phyloP scores from a whole-genome alignment of 495 filamentous ascomycete species.

The Penicillium taxi region DNA sequence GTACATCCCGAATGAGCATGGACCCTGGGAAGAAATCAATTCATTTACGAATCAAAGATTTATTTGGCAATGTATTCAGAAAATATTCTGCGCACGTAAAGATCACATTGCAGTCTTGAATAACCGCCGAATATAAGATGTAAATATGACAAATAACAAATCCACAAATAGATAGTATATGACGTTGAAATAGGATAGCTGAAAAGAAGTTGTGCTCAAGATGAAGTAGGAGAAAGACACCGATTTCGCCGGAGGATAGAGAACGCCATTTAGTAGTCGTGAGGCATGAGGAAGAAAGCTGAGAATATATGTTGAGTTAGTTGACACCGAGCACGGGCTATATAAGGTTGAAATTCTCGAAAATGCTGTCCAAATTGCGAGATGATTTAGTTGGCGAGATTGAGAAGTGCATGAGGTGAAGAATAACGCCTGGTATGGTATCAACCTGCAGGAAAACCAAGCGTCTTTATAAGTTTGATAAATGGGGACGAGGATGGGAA shows the following conservation, averaged over 20 bases:
- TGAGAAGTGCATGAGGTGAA: too few relatives aligned
- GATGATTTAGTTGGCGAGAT: too few relatives aligned
- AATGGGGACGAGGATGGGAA: background rate
- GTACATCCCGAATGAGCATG: too few relatives aligned
- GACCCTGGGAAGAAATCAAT: too few relatives aligned
- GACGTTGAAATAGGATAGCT: constrained; percentile 7
- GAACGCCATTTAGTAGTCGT: constrained; percentile 24
- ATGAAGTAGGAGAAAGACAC: constrained; percentile 7
- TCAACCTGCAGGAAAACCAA: too few relatives aligned
- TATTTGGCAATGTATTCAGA: too few relatives aligned
- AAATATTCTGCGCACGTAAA: too few relatives aligned
- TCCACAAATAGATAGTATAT: constrained; percentile 7
- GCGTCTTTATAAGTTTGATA: background rate
- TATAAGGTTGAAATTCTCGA: constrained; percentile 6
- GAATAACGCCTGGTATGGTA: too few relatives aligned
- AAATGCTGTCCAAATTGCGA: too few relatives aligned
- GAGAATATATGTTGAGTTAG: constrained; percentile 6
- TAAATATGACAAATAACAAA: constrained; percentile 11
- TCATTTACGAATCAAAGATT: too few relatives aligned
- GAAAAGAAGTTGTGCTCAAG: constrained; percentile 7
- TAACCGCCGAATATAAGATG: constrained; percentile 3
- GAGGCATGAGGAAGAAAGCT: constrained; percentile 24
- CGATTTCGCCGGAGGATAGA: constrained; percentile 12
- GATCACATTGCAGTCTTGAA: constrained; percentile 48
- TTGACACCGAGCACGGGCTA: constrained; percentile 7